Evolutionary conservation across 305 asterid species (phyloP), one percentile per base, ranked within the genome.

Genomic region (Nicotiana rustica): DNA sequence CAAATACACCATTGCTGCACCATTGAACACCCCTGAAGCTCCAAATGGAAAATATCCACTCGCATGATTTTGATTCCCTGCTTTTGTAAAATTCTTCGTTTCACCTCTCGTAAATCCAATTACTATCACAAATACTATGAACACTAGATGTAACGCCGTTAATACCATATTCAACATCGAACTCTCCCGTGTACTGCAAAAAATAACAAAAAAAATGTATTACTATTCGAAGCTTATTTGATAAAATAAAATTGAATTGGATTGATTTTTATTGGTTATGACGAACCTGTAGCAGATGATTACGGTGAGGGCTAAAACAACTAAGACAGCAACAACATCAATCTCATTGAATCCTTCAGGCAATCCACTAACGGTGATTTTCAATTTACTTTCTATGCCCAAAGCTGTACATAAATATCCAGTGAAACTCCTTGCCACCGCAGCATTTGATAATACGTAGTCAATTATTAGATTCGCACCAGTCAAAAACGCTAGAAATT

Each of bases 401-500:
- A 94, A 12, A 0, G 96, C 97, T 0, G 97, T 90, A 83, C 90
- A 92, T 4, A 95, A 82, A 86, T 95, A 95, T 5, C 90, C 90
- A 0, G 99, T 95, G 87, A 95, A 92, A 18, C 99, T 89, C 81
- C 99, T 90, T 49, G 99, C 97, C 81, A 92, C 98, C 2, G 99
- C 99, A 14, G 99, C 99, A 86, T 95, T 95, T 60, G 99, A 95
- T 81, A 95, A 78, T 6, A 95, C 99, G 73, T 95, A 95, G 79
- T 95, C 99, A 80, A 95, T 88, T 21, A 95, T 90, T 79, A 95
- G 86, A 90, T 94, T 95, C 2, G 98, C 89, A 1, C 98, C 99
- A 18, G 99, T 92, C 8, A 95, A n/a, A 66, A 94, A 95, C 1
- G 99, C 99, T 49, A 85, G 65, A 82, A 95, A 94, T 71, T 95